Evolutionary conservation across 1,284 basidiomycete species (phyloP), one percentile per base, ranked within the genome.

Genomic region (Irpex lacteus): DNA sequence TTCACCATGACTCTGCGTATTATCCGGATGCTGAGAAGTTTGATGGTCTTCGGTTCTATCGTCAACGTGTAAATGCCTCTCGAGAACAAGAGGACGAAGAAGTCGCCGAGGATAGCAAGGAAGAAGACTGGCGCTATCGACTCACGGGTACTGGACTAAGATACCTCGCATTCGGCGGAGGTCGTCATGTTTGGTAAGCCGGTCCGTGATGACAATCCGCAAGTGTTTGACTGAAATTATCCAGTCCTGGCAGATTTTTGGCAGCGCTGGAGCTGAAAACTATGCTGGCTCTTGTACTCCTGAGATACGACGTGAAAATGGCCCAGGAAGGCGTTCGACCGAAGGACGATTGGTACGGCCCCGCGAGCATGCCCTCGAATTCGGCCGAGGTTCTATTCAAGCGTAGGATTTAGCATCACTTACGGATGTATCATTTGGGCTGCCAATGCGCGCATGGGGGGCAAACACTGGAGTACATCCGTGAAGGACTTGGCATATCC

Each of bases 181-280:
- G 58, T 4, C 34, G 40, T 13, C 58, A 60, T 47, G 40, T 47
- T 18, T 60, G 58, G 58, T 60, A 21, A n/a, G 52, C 19, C 9
- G 9, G n/a, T n/a, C 44, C 44, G 44, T 6, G 15, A 26, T 53
- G 52, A 19, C 21, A n/a, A 13, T 47, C 2, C 52, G 13, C 19
- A 53, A n/a, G 52, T 53, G 9, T 19, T n/a, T 26, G 21, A 26
- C 26, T 26, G 26, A 26, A 26, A 26, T 7, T 2, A 3, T 53
- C 44, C 21, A 64, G 62, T 21, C 62, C 62, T 6, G 58, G 62
- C 13, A 38, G 62, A 13, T 63, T 63, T 58, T 60, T 60, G 34
- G 58, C 62, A 21, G 47, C 62, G 32, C 34, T 59, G 11, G 62
- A 60, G 52, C 49, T 63, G 26, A 63, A 63, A 50, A 26, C 54